Percentiles rank a stretch among this genome's conserved stretches.
Conservation (phyloP, 139 green algal genomes). For the Chlamydomonas sp. region DNA sequence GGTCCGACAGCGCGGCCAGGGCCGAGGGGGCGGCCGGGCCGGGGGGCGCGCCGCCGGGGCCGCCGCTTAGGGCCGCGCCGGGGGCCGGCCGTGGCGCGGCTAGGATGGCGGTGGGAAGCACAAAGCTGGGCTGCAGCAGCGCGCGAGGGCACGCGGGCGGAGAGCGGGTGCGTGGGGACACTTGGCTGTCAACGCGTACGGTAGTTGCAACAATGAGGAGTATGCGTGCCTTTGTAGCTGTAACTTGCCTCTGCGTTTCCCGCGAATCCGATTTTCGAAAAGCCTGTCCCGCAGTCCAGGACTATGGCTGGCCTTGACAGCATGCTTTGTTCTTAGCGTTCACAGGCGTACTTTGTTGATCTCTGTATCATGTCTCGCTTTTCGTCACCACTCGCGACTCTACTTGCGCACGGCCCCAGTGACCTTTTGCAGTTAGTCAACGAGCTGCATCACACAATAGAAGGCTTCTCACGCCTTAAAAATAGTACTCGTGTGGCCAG, state of each 20-base stretch:
- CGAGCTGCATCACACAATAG: too few relatives aligned
- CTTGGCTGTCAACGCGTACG: too few relatives aligned
- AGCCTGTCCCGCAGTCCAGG: slow-evolving; percentile 80
- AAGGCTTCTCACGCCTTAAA: too few relatives aligned
- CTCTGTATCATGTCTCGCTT: too few relatives aligned
- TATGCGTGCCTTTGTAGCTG: background rate
- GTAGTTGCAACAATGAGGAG: background rate
- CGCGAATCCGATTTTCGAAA: slow-evolving; percentile 79
- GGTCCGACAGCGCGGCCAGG: slow-evolving; percentile 59
- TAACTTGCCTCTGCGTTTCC: slow-evolving; percentile 60
- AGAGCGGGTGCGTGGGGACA: background rate
- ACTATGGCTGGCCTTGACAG: slow-evolving; percentile 50
- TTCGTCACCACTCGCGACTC: too few relatives aligned
- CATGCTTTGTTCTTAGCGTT: too few relatives aligned
- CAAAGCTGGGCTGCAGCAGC: slow-evolving; percentile 61
- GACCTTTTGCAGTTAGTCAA: too few relatives aligned
- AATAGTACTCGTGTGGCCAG: too few relatives aligned
- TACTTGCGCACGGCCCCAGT: too few relatives aligned
- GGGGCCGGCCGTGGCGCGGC: background rate
- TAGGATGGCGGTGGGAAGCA: slow-evolving; percentile 71
- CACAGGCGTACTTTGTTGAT: too few relatives aligned
- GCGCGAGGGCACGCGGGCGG: background rate
- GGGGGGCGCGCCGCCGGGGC: background rate
- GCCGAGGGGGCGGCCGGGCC: background rate
- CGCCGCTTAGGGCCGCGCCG: background rate